Conservation (phyloP, 176 grass and related monocot species). For the Bromus sterilis region DNA sequence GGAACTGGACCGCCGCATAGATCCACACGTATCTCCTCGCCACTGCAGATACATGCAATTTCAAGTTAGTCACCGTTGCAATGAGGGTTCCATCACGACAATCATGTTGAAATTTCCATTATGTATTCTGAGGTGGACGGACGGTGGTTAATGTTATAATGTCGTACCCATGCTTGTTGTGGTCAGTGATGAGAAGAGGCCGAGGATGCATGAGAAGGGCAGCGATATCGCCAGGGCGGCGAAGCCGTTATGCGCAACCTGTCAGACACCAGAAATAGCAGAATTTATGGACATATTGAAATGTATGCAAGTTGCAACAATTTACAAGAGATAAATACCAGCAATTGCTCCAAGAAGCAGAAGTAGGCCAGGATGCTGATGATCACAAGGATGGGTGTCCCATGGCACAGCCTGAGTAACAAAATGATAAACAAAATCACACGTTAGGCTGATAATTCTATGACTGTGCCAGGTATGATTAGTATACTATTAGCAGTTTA, state of each 20-base stretch:
- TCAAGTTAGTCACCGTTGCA: not conserved
- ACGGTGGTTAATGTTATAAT: not conserved
- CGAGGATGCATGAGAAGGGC: conserved; percentile 85
- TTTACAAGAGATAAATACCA: conserved; percentile 26
- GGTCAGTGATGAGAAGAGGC: conserved; percentile 75
- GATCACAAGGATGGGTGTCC: conserved; percentile 69
- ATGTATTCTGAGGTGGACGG: not conserved
- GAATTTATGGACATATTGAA: not conserved
- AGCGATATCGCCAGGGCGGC: conserved; percentile 73
- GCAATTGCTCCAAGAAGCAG: conserved; percentile 87
- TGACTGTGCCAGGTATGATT: not conserved
- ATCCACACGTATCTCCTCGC: conserved; percentile 74
- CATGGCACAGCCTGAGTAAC: conserved; percentile 56
- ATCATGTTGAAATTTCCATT: not conserved
- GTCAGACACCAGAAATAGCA: not conserved
- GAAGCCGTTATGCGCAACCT: conserved; percentile 51
- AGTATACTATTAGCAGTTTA: not conserved
- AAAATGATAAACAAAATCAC: not conserved
- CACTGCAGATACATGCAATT: conserved; percentile 21
- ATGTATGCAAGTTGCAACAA: not conserved
- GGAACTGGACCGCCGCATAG: conserved; percentile 56
- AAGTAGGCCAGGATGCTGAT: conserved; percentile 86
- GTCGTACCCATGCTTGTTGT: conserved; percentile 66
- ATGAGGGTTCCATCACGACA: not conserved
- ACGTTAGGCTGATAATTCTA: not conserved